Evolutionary conservation across 495 filamentous ascomycete species (phyloP).

Genomic region (Daldinia loculata): DNA sequence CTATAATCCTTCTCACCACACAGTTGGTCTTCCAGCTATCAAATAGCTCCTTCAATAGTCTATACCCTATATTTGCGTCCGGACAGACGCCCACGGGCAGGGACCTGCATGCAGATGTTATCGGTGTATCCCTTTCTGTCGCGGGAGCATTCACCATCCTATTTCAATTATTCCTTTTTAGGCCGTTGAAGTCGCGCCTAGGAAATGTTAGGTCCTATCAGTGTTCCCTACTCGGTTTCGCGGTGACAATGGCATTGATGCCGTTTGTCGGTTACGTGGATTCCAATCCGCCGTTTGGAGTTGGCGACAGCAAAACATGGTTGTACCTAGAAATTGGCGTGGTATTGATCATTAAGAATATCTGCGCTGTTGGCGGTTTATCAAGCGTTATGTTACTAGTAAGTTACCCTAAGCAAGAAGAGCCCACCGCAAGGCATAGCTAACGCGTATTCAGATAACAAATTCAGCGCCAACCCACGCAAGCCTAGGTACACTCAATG

Average conservation of each 20-base stretch:
- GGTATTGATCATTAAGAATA: slow-evolving; percentile 84
- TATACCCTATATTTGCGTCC: slow-evolving; percentile 91
- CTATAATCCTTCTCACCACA: slow-evolving; percentile 78
- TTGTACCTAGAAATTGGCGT: slow-evolving; percentile 78
- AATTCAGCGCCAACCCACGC: slow-evolving; percentile 89
- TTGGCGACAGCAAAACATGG: slow-evolving; percentile 67
- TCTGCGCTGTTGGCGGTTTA: slow-evolving; percentile 86
- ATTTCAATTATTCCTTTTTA: slow-evolving; percentile 88
- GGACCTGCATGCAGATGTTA: slow-evolving; percentile 75
- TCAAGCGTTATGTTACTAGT: slow-evolving; percentile 89
- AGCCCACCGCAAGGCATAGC: not conserved
- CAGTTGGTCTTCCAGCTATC: slow-evolving; percentile 89
- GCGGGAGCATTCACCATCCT: slow-evolving; percentile 84
- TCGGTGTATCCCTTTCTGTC: slow-evolving; percentile 86
- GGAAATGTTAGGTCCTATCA: slow-evolving; percentile 88
- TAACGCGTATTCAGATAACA: slow-evolving; percentile 70
- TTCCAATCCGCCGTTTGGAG: slow-evolving; percentile 52
- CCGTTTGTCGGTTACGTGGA: slow-evolving; percentile 87
- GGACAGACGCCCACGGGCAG: slow-evolving; percentile 78
- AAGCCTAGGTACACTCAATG: slow-evolving; percentile 89
- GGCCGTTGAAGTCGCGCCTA: slow-evolving; percentile 77
- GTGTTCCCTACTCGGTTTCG: slow-evolving; percentile 80
- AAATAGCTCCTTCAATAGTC: slow-evolving; percentile 88
- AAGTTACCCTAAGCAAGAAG: slow-evolving; percentile 44
- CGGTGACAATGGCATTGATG: slow-evolving; percentile 83